These are phyloP conservation scores for Dryadomyces quercivorus DNA, from an alignment of 2,329 filamentous ascomycete species.

Conservation along the genomic window DNA sequence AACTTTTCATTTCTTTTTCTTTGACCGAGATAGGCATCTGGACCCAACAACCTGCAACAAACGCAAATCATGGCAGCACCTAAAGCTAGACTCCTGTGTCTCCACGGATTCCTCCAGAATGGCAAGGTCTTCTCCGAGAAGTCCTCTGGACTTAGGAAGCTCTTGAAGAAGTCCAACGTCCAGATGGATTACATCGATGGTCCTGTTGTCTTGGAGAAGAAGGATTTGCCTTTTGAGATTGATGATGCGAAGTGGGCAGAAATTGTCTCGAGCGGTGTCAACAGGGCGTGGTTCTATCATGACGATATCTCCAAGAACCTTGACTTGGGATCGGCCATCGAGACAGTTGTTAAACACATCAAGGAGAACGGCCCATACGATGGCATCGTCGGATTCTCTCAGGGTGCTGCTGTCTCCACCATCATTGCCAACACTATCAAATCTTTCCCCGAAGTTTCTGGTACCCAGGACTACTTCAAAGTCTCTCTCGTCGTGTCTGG, in stretches of 20 bases:
- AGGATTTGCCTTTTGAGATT: constrained; percentile 5
- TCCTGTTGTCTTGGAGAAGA: constrained; percentile 5
- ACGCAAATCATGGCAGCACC: not conserved
- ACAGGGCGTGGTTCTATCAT: constrained; percentile 6
- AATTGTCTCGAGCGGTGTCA: constrained; percentile 1
- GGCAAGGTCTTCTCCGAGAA: constrained; percentile 5
- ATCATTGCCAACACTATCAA: constrained; percentile 6
- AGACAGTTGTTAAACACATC: constrained; percentile 5
- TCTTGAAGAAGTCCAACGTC: constrained; percentile 5
- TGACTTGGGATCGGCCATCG: not conserved
- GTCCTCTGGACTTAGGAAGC: constrained; percentile 4
- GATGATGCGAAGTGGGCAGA: constrained; percentile 6
- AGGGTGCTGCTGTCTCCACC: constrained; percentile 4
- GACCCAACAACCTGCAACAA: no score
- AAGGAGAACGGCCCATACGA: constrained; percentile 5
- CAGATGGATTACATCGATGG: constrained; percentile 6
- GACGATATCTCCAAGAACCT: constrained; percentile 7
- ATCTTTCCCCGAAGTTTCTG: constrained; percentile 1
- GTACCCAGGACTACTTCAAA: constrained; percentile 5
- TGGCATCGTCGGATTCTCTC: constrained; percentile 5
- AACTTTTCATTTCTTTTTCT: no score
- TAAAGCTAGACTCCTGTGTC: constrained; percentile 2
- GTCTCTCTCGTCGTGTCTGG: constrained; percentile 5
- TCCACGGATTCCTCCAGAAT: constrained; percentile 6
- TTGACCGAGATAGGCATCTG: no score